Evolutionary conservation across 139 green algal species (phyloP), one percentile per base, ranked within the genome.

Genomic region (Coccomyxa sp.): DNA sequence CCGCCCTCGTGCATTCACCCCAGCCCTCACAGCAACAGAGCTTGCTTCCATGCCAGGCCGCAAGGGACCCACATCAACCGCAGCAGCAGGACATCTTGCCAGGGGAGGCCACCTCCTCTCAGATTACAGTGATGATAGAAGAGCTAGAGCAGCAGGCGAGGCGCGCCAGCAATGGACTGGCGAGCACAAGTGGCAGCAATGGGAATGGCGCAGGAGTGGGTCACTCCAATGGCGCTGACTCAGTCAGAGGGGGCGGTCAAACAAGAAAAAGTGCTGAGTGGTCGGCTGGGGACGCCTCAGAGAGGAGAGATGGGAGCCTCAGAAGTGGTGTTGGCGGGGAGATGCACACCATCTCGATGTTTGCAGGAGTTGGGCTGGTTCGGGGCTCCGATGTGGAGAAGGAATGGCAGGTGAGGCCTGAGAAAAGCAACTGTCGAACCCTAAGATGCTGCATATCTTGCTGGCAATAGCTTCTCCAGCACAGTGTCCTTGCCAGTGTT

Each of bases 341-440:
- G 38, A 51, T 51, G 45, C 28, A 77, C 18, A 71, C 21, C 18
- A 25, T 97, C 60, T 86, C 88, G 17, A 81, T 99, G 77, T 99
- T 93, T 87, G 95, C 96, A 7, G 97, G 97, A 1, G 97, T 99
- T 81, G 97, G 97, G 16, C 91, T 99, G 45, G 97, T 99, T n/a
- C 76, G 78, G 0, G 97, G 95, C 7, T 95, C 94, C 0, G 86
- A 93, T 31, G 86, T 94, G 0, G 81, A 78, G 14, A 84, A 85
- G 15, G 97, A 99, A 88, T 99, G 97, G 97, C 81, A 91, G 38
- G 83, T 86, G 21, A 45, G 71, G 4, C 17, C 58, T 21, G 13
- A 80, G 13, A 3, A 32, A 32, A 57, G 21, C 28, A 38, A 7
- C 7, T 78, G 10, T 78, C 3, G 38, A 57, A 31, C 57, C 1